These are phyloP conservation scores for Purpureocillium lavendulum DNA, from an alignment of 2,329 filamentous ascomycete species.

Conservation along the genomic window DNA sequence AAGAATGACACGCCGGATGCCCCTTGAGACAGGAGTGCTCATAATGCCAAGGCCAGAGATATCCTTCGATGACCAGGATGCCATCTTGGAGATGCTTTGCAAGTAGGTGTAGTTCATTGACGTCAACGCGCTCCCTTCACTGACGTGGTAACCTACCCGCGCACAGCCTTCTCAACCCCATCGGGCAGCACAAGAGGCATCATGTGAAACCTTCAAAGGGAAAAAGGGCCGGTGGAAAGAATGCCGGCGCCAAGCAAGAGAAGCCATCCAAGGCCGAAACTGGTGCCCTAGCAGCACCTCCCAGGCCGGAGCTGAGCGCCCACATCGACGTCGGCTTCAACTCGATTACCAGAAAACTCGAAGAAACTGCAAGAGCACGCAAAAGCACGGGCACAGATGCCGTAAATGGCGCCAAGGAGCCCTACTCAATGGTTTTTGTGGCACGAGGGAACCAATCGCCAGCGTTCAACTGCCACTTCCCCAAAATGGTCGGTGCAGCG, in stretches of 20 bases:
- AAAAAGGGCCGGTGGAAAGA: constrained; percentile 44
- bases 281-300: constrained; percentile 8
- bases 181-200: constrained; percentile 52
- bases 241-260: constrained; percentile 23
- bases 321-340: constrained; percentile 58
- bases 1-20: constrained; percentile 8
- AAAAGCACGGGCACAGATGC: not conserved
- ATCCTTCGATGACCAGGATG: constrained; percentile 48
- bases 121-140: too few relatives aligned
- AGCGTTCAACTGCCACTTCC: constrained; percentile 51
- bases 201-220: constrained; percentile 52
- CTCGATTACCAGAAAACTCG: constrained; percentile 51
- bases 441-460: constrained; percentile 48
- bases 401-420: constrained; percentile 2
- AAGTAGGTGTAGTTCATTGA: constrained; percentile 35
- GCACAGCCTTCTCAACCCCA: constrained; percentile 50
- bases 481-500: constrained; percentile 43
- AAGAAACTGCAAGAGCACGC: constrained; percentile 25
- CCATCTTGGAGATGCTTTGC: constrained; percentile 59
- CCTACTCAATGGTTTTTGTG: constrained; percentile 49
- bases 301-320: constrained; percentile 41
- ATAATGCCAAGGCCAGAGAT: constrained; percentile 49
- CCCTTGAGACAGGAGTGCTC: not conserved
- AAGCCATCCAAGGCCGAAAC: constrained; percentile 12
- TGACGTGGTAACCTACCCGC: not conserved